Conservation (phyloP, 1,284 basidiomycete species). For the Laetiporus sulphureus region DNA sequence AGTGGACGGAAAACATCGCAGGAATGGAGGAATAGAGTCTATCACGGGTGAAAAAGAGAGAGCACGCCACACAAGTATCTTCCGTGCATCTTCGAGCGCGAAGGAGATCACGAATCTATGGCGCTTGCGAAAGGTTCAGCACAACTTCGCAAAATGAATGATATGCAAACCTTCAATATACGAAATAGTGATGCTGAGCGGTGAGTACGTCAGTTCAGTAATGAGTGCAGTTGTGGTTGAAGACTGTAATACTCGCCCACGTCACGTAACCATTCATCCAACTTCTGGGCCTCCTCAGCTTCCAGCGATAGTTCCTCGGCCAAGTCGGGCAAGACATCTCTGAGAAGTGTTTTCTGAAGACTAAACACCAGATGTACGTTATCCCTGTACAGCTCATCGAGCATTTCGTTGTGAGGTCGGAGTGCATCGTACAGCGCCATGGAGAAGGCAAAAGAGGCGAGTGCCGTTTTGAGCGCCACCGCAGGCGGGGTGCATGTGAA, state of each 20-base stretch:
- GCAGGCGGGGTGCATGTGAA: not conserved
- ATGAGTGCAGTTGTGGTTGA: no score
- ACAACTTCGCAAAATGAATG: no score
- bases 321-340: constrained; percentile 53
- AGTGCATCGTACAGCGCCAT: constrained; percentile 18
- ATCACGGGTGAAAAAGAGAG: constrained; percentile 33
- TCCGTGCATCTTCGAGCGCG: constrained; percentile 52
- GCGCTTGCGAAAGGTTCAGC: constrained; percentile 46
- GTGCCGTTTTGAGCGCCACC: no score
- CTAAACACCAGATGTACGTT: constrained; percentile 38
- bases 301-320: constrained; percentile 48
- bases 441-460: no score
- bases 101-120: constrained; percentile 61
- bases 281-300: constrained; percentile 33
- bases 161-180: constrained; percentile 53
- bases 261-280: no score
- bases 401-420: constrained; percentile 14
- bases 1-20: constrained; percentile 45
- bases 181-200: constrained; percentile 65
- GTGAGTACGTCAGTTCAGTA: no score
- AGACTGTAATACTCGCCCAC: no score
- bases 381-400: constrained; percentile 32
- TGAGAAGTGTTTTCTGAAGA: constrained; percentile 43
- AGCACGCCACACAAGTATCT: constrained; percentile 51
- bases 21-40: constrained; percentile 22